Base-by-base conservation (phyloP, 2,329 filamentous ascomycete genomes). In the Clathrospora elynae region DNA sequence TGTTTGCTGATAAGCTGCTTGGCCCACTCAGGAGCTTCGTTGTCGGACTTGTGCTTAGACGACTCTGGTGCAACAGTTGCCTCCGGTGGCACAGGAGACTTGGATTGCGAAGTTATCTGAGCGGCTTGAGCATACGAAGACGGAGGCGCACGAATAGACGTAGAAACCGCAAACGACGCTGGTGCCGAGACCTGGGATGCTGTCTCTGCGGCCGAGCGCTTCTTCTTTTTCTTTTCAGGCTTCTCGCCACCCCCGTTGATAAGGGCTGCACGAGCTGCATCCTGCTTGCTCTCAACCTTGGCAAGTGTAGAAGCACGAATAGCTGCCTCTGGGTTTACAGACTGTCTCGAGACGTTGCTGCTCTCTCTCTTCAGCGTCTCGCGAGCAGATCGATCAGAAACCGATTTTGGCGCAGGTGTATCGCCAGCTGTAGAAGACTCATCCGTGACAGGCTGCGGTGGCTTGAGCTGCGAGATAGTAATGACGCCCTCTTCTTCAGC, bases 401-500 rank as follows among this genome's bases (percentile, higher is more conserved):
- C 56, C 20, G 66, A 62, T 51, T 63, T 68, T 6, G 61, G 64
- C n/a, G 57, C 57, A 43, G 65, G 50, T 18, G 58, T 60, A 18
- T 68, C 66, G 25, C 67, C 66, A 41, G 56, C 72, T 64, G 51
- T 76, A 57, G 58, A 75, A 46, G 62, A 65, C 31, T 70, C 66
- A 26, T 65, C 63, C 13, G 56, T 51, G 18, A 58, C 43, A 43
- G 61, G 55, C 30, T 62, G 57, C 5, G 67, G 61, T 22, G 62
- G 58, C 39, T 69, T 57, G 54, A 96, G 78, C 61, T 88, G 86
- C 22, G 82, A 79, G 36, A 96, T 85, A 26, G 82, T 82, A 45
- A 96, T 88, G 18, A 87, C 74, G 6, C 88, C 89, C 40, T 83
- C 79, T 38, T 85, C 78, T 30, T 89, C 78, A 2, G 89, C 91